These are phyloP conservation scores for Rhododendron williamsianum DNA, from an alignment of 148 eudicot species.

Conservation along the genomic window DNA sequence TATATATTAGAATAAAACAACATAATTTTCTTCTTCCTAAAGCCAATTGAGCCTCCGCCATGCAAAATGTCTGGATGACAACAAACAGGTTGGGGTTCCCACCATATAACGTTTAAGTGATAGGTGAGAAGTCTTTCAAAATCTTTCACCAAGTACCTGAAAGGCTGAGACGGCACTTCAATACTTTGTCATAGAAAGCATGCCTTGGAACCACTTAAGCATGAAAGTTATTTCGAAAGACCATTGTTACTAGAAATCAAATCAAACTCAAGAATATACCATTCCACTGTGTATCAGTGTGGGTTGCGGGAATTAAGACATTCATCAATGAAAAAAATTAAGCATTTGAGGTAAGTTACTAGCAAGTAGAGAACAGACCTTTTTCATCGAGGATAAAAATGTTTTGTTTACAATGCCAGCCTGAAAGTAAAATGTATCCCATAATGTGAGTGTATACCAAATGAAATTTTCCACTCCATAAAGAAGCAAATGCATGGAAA, in stretches of 20 bases:
- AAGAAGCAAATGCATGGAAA: neutral
- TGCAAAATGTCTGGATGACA: neutral
- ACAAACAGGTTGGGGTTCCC: neutral
- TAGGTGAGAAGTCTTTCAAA: neutral
- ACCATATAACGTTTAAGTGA: neutral
- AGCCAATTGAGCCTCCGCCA: neutral
- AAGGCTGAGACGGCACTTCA: neutral
- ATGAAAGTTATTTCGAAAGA: neutral
- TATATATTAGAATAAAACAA: neutral
- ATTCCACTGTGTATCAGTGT: neutral
- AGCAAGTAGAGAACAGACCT: conserved; percentile 39
- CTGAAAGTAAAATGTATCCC: conserved; percentile 36
- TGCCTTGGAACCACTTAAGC: neutral
- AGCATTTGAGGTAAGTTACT: neutral
- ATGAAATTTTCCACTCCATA: neutral
- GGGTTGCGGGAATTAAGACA: neutral
- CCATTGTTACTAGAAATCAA: neutral
- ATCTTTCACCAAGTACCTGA: neutral
- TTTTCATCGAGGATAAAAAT: conserved; percentile 83
- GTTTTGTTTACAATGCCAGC: conserved; percentile 61
- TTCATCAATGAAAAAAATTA: neutral
- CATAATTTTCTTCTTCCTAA: neutral
- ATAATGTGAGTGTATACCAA: conserved; percentile 9
- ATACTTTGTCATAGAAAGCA: neutral
- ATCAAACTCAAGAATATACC: neutral